Evolutionary conservation across 139 green algal species (phyloP).

Genomic region (Trebouxia sp.): DNA sequence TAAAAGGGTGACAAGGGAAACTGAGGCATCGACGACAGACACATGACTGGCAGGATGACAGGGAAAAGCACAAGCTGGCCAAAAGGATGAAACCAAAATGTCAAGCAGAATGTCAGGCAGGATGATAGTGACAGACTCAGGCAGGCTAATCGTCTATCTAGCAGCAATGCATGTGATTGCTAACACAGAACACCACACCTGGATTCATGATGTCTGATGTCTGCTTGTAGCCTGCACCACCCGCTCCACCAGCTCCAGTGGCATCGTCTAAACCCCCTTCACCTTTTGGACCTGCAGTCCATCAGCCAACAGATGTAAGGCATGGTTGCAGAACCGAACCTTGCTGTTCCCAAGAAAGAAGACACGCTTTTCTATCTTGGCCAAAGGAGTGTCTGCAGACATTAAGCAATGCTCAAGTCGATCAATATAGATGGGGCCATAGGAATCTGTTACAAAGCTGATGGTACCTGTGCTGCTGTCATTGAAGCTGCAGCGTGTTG

Average conservation of each 20-base stretch:
- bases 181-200: slow-evolving; percentile 7
- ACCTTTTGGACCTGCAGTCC: slow-evolving; percentile 53
- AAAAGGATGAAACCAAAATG: too few species aligned
- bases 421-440: too few species aligned
- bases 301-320: not conserved
- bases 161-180: not conserved
- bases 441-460: too few species aligned
- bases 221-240: slow-evolving; percentile 60
- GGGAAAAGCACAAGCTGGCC: too few species aligned
- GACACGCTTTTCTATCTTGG: too few species aligned
- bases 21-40: too few species aligned
- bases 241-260: slow-evolving; percentile 61
- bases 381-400: too few species aligned
- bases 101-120: not conserved
- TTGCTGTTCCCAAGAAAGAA: too few species aligned
- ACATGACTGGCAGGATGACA: too few species aligned
- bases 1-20: too few species aligned
- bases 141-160: not conserved
- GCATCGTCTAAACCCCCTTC: slow-evolving; percentile 84
- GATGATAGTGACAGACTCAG: not conserved
- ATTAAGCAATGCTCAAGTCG: too few species aligned
- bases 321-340: not conserved
- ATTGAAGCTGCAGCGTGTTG: not conserved
- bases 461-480: too few species aligned
- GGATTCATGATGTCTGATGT: slow-evolving; percentile 51